Evolutionary conservation across 306 rosid species (phyloP), one percentile per base, ranked within the genome.

Genomic region (Acacia melanoxylon): DNA sequence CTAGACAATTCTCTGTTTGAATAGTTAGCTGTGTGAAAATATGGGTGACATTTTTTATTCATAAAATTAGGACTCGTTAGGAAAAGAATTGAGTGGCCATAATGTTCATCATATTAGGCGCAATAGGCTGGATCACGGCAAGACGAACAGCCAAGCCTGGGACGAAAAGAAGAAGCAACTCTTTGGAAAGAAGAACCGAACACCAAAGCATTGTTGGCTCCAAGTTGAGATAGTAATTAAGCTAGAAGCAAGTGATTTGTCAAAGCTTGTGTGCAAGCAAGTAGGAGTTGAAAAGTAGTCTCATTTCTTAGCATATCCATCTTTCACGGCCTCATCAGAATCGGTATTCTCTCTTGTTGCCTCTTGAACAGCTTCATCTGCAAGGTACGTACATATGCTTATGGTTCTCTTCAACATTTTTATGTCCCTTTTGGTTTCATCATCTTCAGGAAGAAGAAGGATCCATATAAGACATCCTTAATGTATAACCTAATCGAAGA

Each of bases 231-330:
- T 29, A 92, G 84, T 63, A 94, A 82, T 31, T 31, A 31, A 31
- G 6, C 71, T 66, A 0, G 97, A 91, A 44, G 97, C 91, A 13
- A 90, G 97, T 7, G 94, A 59, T 78, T 84, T 92, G 68, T 92
- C 97, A 94, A 94, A 0, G 97, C 97, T 72, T 94, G 97, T 3
- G 97, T 97, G 37, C 94, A 92, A 35, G 94, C 92, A 66, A 91
- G 85, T 11, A 94, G 93, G 73, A 88, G 97, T 22, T 91, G 93
- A 82, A 94, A 92, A 8, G 2, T 29, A 94, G 94, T 83, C 89
- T 89, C 92, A 94, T 88, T 20, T 89, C 97, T 92, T 93, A 19
- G 92, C 87, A 74, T 86, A 77, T 1, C 85, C 87, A 46, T 89
- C 93, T 56, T 92, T 91, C 56, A 77, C 89, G 16, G 67, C 78